Percentiles rank a stretch among this genome's conserved stretches.
These are phyloP conservation scores for Colletotrichum lupini DNA, from an alignment of 2,329 filamentous ascomycete genomes.

Conservation along the genomic window DNA sequence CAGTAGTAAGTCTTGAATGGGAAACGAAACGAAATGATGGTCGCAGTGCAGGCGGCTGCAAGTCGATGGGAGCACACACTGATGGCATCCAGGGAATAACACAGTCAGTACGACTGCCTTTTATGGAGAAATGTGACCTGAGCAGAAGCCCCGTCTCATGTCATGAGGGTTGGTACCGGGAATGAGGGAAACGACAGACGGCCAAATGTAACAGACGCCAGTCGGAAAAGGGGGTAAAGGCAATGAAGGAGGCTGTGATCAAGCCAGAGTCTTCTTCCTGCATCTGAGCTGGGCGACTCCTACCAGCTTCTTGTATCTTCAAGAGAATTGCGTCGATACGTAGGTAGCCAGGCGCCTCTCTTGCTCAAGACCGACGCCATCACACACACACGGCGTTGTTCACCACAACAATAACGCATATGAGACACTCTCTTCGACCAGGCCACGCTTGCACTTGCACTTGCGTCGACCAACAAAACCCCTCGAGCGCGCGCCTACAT, in stretches of 20 bases:
- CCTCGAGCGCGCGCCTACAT: slow-evolving; percentile 13
- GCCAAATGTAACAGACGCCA: slow-evolving; percentile 21
- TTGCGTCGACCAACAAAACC: slow-evolving; percentile 13
- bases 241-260: slow-evolving; percentile 7
- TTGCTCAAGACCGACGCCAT: slow-evolving; percentile 14
- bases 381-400: background rate
- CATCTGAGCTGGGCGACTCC: slow-evolving; percentile 9
- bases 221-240: slow-evolving; percentile 9
- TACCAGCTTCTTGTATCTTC: slow-evolving; percentile 27
- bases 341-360: slow-evolving; percentile 20
- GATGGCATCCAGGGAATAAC: slow-evolving; percentile 16
- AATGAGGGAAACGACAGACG: slow-evolving; percentile 15
- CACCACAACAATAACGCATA: background rate
- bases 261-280: slow-evolving; percentile 2
- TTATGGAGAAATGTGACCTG: slow-evolving; percentile 27
- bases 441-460: slow-evolving; percentile 9
- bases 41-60: slow-evolving; percentile 14
- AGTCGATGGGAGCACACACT: slow-evolving; percentile 22
- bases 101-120: slow-evolving; percentile 14
- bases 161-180: slow-evolving; percentile 1
- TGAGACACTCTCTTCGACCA: background rate
- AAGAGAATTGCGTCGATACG: background rate
- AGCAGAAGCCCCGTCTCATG: background rate
- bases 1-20: slow-evolving; percentile 9
- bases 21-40: slow-evolving; percentile 30